A percentile compares a stretch with the other conserved stretches of the same genome.
phyloP scores from a whole-genome alignment of 768 basidiomycete genomes.

The Postia placenta region DNA sequence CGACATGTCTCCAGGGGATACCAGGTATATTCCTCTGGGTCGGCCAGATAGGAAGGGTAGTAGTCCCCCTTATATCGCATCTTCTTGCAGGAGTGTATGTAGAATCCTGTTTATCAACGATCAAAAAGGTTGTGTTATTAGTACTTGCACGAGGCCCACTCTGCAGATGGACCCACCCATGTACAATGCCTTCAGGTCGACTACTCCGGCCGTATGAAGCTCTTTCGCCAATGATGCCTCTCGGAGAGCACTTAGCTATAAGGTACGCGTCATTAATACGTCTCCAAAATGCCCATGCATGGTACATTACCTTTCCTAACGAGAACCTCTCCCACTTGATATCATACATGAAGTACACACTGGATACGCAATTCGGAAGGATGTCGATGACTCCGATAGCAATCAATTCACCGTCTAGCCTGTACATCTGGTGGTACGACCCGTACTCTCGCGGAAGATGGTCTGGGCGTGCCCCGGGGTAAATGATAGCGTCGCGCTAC shows the following conservation, averaged over 20 bases:
- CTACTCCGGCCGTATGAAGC: constrained; percentile 63
- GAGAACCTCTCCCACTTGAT: constrained; percentile 61
- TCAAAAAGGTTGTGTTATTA: not conserved
- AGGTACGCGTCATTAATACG: not conserved
- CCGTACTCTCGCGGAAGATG: constrained; percentile 79
- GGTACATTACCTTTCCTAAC: constrained; percentile 68
- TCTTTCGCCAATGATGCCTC: constrained; percentile 74
- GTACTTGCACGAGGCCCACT: not conserved
- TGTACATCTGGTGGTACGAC: constrained; percentile 89
- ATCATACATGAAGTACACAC: constrained; percentile 89
- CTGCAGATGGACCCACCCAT: constrained; percentile 64
- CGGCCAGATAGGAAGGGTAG: constrained; percentile 77
- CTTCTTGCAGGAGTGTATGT: constrained; percentile 87
- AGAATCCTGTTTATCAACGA: constrained; percentile 57
- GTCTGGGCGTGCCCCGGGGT: constrained; percentile 37
- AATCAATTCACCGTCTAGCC: constrained; percentile 73
- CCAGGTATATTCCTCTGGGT: constrained; percentile 83
- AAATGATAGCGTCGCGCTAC: constrained; percentile 59
- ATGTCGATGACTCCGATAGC: constrained; percentile 90
- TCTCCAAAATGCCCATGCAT: not conserved
- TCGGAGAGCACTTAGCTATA: constrained; percentile 76
- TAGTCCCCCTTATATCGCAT: constrained; percentile 98
- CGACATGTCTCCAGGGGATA: constrained; percentile 56
- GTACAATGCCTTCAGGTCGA: constrained; percentile 64
- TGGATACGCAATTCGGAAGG: constrained; percentile 78